Base-by-base conservation (phyloP, 1,284 basidiomycete species). In the Malassezia obtusa region DNA sequence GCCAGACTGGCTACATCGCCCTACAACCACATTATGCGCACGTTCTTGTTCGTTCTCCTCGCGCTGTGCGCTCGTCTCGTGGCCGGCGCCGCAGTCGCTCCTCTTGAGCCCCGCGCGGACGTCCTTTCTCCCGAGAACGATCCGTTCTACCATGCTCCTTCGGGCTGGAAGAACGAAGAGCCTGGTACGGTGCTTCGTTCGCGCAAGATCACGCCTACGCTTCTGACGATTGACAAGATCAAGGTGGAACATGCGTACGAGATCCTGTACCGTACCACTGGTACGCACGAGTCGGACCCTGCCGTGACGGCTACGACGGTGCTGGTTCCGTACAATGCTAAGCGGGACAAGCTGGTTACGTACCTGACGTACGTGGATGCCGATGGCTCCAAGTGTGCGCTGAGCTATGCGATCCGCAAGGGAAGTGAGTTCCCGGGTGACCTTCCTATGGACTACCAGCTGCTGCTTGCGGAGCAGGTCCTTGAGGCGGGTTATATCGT, bases 101-200 rank as follows among this genome's bases (percentile, higher is more conserved):
- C 36, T 6, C 36, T 38, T 8, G 24, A 12, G 11, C 6, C 4
- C 1, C 47, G 38, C 8, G 19, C 17, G 15, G 37, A 32, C 37
- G 9, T 38, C 5, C 19, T 19, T 12, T 17, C 14, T 0, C 40
- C 49, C 22, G n/a, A 49, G 24, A 37, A 57, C 22, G 67, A 70
- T 31, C 46, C 57, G 1, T 70, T 70, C 61, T 70, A 68, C 58
- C 36, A 50, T 2, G 54, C 58, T 21, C 35, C 51, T n/a, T 21
- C 38, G 21, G 35, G 49, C 49, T 63, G 60, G 24, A 33, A 56
- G 17, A 32, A 58, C 12, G 49, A 58, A 5, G 28, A 43, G 22
- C 54, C 57, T 21, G 68, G 68, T 26, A 41, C 59, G 12, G 57
- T 70, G 38, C 49, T 68, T 1, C 54, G 61, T 2, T 61, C 51